Conservation (phyloP, 192 early-diverging fungal genomes). For the Pilaira anomala region DNA sequence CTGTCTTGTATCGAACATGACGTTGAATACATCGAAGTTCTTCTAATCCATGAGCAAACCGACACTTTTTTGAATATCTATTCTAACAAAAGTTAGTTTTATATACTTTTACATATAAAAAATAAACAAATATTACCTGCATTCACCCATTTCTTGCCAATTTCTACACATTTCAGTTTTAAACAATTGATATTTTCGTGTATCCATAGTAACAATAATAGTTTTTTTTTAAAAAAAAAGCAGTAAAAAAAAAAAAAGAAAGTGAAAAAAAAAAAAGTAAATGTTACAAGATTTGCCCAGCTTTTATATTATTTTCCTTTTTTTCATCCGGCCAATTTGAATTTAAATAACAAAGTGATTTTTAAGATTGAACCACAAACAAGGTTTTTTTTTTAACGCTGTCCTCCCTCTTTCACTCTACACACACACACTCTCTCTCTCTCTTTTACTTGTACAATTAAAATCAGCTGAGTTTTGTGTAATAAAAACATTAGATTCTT, state of each 20-base stretch:
- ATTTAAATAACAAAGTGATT: constrained; percentile 11
- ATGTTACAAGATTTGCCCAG: background rate
- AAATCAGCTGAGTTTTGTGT: too few species aligned
- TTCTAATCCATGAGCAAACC: constrained; percentile 82
- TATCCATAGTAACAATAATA: constrained; percentile 13
- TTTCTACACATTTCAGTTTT: constrained; percentile 50
- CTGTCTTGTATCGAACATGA: constrained; percentile 94
- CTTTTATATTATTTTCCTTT: background rate
- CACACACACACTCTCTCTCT: too few species aligned
- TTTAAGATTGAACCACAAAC: constrained; percentile 14
- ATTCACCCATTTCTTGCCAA: constrained; percentile 47
- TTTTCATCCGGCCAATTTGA: constrained; percentile 1
- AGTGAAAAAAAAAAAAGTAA: constrained; percentile 6
- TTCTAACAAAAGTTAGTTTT: background rate
- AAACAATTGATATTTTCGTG: constrained; percentile 28
- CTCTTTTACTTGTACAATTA: too few species aligned
- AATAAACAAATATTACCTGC: constrained; percentile 30
- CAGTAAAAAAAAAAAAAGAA: constrained; percentile 5
- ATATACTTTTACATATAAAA: background rate
- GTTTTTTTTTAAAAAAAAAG: background rate
- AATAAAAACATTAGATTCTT: too few species aligned
- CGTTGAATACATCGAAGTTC: constrained; percentile 81
- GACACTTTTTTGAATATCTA: constrained; percentile 90
- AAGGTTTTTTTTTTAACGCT: constrained; percentile 14
- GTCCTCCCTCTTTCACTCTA: too few species aligned